Percentiles rank a stretch among this genome's conserved stretches.
These are phyloP conservation scores for Lactifluus volemus DNA, from an alignment of 768 basidiomycete species.

Conservation along the genomic window DNA sequence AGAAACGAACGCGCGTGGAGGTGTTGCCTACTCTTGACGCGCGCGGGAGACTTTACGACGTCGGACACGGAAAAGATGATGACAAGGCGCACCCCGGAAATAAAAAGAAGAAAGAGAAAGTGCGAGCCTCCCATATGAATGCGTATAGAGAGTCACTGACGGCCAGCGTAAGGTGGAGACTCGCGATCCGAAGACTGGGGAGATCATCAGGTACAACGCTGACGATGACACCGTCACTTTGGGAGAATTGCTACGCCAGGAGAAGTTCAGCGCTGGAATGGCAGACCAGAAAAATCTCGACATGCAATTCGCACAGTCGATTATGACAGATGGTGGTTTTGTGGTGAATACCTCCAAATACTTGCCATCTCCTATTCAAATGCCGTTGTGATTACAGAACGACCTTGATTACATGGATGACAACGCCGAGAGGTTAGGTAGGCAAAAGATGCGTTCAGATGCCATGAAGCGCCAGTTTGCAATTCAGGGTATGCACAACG, in stretches of 20 bases:
- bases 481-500: conserved; percentile 60
- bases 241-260: conserved; percentile 89
- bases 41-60: conserved; percentile 80
- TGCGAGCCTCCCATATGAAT: conserved; percentile 20
- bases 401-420: conserved; percentile 95
- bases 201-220: conserved; percentile 79
- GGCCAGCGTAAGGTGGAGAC: conserved; percentile 61
- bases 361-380: not conserved
- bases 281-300: conserved; percentile 90
- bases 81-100: conserved; percentile 50
- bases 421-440: conserved; percentile 84
- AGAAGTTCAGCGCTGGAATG: conserved; percentile 81
- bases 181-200: conserved; percentile 83
- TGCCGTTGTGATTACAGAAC: conserved; percentile 36
- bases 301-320: conserved; percentile 78
- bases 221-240: conserved; percentile 85
- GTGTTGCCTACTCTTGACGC: conserved; percentile 86
- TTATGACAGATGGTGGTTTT: conserved; percentile 84
- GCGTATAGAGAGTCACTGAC: conserved; percentile 1
- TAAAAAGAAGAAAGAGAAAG: conserved; percentile 70
- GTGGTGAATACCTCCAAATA: conserved; percentile 39
- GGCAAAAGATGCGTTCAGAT: conserved; percentile 93
- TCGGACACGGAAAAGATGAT: conserved; percentile 71
- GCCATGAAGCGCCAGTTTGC: conserved; percentile 97
- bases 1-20: conserved; percentile 57